Base-by-base conservation (phyloP, 2,329 filamentous ascomycete species). In the Blastomyces gilchristii region DNA sequence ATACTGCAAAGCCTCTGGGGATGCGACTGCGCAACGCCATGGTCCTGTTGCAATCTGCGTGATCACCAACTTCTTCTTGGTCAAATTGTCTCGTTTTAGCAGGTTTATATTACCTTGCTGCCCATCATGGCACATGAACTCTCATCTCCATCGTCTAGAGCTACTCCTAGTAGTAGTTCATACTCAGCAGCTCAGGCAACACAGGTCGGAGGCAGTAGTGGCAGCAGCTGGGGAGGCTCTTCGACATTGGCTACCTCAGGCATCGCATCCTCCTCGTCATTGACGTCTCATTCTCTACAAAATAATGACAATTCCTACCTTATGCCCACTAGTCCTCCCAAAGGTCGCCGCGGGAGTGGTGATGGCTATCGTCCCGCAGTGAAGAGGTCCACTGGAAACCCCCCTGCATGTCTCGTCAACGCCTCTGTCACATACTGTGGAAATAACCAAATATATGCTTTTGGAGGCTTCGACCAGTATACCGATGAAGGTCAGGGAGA, bases 341-440 rank as follows among this genome's bases (percentile, higher is more conserved):
- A 88, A 74, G 83, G 82, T 69, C 82, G 84, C 63, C 76, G 78
- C 64, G 79, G 82, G 25, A 82, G 82, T 64, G 81, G 81, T 63
- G 91, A 95, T 72, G 86, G 86, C 67, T 95, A 96, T 76, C 87
- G 88, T 59, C 93, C 93, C 45, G 89, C 87, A 73, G 89, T 96
- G 65, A 93, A 84, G 47, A 86, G 87, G 70, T 90, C 88, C 14
- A 80, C 89, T 58, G 89, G 89, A 57, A 87, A 90, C 76, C 85
- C 92, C 68, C 94, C 94, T 47, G 92, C 94, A 45, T 97, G 93
- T 73, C 82, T 99, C 59, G 93, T 99, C 68, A 99, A 99, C 80
- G 94, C 94, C 61, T 97, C 94, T 0, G 93, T 97, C 65, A 99
- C 94, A n/a, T 97, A 96, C 75, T 96, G 94, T 71, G 92, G 92